phyloP scores from a whole-genome alignment of 805 yeast genomes.

The Yamadazyma olivae region DNA sequence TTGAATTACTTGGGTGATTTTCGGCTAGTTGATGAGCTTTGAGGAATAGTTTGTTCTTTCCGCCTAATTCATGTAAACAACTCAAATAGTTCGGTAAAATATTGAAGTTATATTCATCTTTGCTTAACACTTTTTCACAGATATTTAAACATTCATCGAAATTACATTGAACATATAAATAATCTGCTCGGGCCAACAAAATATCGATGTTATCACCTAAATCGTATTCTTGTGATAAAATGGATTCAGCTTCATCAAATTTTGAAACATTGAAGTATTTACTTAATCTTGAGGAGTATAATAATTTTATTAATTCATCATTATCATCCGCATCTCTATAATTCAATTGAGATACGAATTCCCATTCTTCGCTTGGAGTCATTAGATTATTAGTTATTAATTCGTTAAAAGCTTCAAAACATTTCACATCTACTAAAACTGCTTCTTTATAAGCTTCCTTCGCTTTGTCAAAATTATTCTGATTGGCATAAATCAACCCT shows the following conservation, averaged over 20 bases:
- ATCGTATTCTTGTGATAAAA: constrained; percentile 68
- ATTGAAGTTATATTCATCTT: constrained; percentile 69
- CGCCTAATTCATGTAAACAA: constrained; percentile 81
- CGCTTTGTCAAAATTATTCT: constrained; percentile 81
- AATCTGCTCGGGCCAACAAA: constrained; percentile 64
- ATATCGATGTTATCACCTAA: constrained; percentile 70
- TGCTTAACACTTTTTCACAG: constrained; percentile 58
- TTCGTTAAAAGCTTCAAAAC: constrained; percentile 89
- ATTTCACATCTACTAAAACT: constrained; percentile 79
- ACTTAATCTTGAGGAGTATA: constrained; percentile 74
- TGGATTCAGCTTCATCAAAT: constrained; percentile 62
- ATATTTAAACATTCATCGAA: constrained; percentile 71
- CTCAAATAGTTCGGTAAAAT: constrained; percentile 78
- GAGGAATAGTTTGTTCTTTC: constrained; percentile 73
- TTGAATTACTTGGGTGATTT: constrained; percentile 71
- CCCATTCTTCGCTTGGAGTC: constrained; percentile 88
- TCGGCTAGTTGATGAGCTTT: constrained; percentile 86
- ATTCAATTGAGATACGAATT: constrained; percentile 57
- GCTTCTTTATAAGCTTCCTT: constrained; percentile 88
- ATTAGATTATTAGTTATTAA: constrained; percentile 68
- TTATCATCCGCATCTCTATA: constrained; percentile 77
- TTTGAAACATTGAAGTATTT: constrained; percentile 61
- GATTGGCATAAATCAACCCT: constrained; percentile 79
- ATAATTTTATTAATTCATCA: constrained; percentile 70
- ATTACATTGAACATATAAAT: constrained; percentile 69